phyloP scores from a whole-genome alignment of 192 early-diverging fungal genomes.

The Thamnidium elegans region DNA sequence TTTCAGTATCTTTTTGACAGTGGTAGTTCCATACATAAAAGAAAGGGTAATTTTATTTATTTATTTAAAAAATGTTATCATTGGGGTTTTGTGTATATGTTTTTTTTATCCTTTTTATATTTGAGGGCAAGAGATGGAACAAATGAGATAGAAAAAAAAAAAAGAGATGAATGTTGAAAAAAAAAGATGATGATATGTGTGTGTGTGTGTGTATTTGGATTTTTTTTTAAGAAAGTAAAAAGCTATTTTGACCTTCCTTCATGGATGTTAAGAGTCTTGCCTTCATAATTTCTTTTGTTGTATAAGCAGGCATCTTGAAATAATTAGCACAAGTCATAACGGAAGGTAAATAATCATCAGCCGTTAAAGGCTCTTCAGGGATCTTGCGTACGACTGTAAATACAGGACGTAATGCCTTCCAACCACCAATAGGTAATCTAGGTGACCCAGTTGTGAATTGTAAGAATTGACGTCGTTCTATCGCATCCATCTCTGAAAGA shows the following conservation, averaged over 20 bases:
- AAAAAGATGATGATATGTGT: too few species aligned
- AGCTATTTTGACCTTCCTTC: slow-evolving; percentile 81
- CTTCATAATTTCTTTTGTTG: slow-evolving; percentile 57
- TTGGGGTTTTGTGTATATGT: too few species aligned
- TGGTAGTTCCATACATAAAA: too few species aligned
- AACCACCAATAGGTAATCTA: slow-evolving; percentile 85
- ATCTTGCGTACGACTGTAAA: slow-evolving; percentile 86
- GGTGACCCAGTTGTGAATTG: slow-evolving; percentile 89
- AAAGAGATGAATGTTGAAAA: too few species aligned
- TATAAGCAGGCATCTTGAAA: slow-evolving; percentile 89
- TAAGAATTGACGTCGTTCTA: slow-evolving; percentile 74
- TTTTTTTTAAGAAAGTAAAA: slow-evolving; percentile 56
- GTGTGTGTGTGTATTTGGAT: too few species aligned
- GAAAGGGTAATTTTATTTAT: too few species aligned
- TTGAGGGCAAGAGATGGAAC: too few species aligned
- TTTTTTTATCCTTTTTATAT: too few species aligned
- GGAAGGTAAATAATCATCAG: slow-evolving; percentile 83
- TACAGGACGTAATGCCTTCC: slow-evolving; percentile 74
- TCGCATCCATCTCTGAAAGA: slow-evolving; percentile 59
- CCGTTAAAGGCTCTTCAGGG: slow-evolving; percentile 53
- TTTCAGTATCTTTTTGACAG: too few species aligned
- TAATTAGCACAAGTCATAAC: slow-evolving; percentile 98
- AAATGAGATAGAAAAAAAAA: too few species aligned
- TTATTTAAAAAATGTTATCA: too few species aligned
- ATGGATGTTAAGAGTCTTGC: slow-evolving; percentile 68